Evolutionary conservation across 1,139 yeast species (phyloP).

Genomic region (Meyerozyma elateridarum): DNA sequence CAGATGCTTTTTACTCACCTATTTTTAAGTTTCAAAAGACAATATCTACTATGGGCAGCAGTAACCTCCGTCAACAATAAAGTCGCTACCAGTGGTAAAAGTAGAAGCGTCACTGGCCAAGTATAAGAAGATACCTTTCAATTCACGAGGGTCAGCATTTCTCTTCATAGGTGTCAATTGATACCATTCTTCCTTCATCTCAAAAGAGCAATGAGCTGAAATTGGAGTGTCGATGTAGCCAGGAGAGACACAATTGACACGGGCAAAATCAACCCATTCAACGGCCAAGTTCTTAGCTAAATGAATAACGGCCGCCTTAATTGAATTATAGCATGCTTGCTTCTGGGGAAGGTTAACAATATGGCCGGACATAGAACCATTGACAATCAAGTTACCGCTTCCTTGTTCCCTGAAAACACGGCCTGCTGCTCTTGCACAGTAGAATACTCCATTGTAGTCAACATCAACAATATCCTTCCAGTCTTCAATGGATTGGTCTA

Average conservation of each 20-base stretch:
- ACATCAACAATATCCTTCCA: slow-evolving; percentile 7
- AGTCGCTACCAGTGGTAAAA: slow-evolving; percentile 16
- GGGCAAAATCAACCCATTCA: slow-evolving; percentile 9
- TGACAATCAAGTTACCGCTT: slow-evolving; percentile 7
- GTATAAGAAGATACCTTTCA: slow-evolving; percentile 18
- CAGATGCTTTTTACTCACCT: no score
- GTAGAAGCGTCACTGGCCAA: slow-evolving; percentile 17
- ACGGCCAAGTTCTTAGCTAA: slow-evolving; percentile 8
- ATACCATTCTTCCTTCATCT: slow-evolving; percentile 14
- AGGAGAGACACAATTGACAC: slow-evolving; percentile 8
- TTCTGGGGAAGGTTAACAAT: slow-evolving; percentile 8
- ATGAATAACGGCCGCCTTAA: slow-evolving; percentile 7
- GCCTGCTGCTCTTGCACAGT: slow-evolving; percentile 8
- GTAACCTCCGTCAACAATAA: slow-evolving; percentile 18
- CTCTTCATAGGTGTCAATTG: slow-evolving; percentile 16
- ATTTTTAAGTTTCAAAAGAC: no score
- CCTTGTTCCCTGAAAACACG: slow-evolving; percentile 6
- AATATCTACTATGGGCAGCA: slow-evolving; percentile 25
- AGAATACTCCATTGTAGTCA: slow-evolving; percentile 8
- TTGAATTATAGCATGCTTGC: slow-evolving; percentile 7
- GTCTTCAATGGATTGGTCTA: slow-evolving; percentile 5
- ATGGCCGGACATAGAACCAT: slow-evolving; percentile 8
- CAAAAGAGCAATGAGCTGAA: slow-evolving; percentile 7
- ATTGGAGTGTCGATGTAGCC: slow-evolving; percentile 9
- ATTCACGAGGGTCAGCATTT: slow-evolving; percentile 15